phyloP scores from a whole-genome alignment of 1,284 basidiomycete species.

The Malassezia furfur region DNA sequence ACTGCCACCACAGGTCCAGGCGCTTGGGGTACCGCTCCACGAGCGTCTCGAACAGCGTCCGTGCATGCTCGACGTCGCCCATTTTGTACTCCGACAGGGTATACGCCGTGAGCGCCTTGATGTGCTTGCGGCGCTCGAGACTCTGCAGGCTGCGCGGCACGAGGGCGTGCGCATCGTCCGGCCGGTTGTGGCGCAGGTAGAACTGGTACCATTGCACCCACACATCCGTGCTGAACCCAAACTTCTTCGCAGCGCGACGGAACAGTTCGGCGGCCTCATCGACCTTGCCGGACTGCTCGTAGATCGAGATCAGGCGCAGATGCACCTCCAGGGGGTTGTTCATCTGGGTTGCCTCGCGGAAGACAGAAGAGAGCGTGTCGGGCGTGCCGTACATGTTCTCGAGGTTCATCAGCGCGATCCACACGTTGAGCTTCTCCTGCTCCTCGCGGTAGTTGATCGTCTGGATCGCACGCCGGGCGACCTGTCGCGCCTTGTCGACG shows the following conservation, averaged over 20 bases:
- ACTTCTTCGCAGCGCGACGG: slow-evolving; percentile 62
- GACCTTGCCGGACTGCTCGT: slow-evolving; percentile 68
- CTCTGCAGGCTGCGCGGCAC: slow-evolving; percentile 82
- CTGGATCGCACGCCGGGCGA: slow-evolving; percentile 73
- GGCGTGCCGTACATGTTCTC: slow-evolving; percentile 79
- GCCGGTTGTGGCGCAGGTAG: slow-evolving; percentile 61
- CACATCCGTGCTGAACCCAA: slow-evolving; percentile 75
- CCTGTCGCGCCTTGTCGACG: slow-evolving; percentile 80
- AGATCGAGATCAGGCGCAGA: slow-evolving; percentile 71
- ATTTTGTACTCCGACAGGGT: slow-evolving; percentile 89
- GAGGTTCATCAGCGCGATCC: slow-evolving; percentile 90
- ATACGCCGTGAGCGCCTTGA: slow-evolving; percentile 88
- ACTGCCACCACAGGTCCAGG: slow-evolving; percentile 90
- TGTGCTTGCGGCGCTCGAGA: slow-evolving; percentile 86
- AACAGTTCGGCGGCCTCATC: slow-evolving; percentile 34
- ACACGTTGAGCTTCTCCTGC: slow-evolving; percentile 89
- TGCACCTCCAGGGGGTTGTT: slow-evolving; percentile 89
- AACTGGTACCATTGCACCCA: slow-evolving; percentile 80
- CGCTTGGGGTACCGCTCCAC: slow-evolving; percentile 86
- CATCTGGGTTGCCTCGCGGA: slow-evolving; percentile 78
- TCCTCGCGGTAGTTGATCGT: slow-evolving; percentile 91
- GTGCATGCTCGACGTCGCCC: slow-evolving; percentile 85
- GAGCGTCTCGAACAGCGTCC: slow-evolving; percentile 92
- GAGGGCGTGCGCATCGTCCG: slow-evolving; percentile 73
- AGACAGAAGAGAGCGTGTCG: slow-evolving; percentile 65